Evolutionary conservation across 1,284 basidiomycete species (phyloP).

Genomic region (Trametes polyzona): DNA sequence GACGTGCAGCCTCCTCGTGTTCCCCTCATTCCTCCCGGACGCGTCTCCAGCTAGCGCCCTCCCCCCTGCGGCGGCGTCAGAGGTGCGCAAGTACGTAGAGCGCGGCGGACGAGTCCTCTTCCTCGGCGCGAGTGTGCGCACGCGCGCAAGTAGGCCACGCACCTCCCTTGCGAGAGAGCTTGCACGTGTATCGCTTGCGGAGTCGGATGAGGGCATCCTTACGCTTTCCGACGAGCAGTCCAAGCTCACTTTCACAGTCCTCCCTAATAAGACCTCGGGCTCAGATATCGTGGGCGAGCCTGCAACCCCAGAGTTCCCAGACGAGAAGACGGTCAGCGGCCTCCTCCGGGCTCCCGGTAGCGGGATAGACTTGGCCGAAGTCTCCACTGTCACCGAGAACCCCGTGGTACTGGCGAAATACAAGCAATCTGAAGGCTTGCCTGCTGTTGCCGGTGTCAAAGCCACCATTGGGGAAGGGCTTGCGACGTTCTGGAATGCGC

Average conservation of each 20-base stretch:
- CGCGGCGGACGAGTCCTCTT: conserved; percentile 59
- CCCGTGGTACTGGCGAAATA: conserved; percentile 41
- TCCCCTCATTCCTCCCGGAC: conserved; percentile 68
- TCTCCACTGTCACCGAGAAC: conserved; percentile 30
- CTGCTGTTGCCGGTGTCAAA: conserved; percentile 53
- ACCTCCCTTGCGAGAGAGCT: conserved; percentile 12
- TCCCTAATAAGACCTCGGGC: not conserved
- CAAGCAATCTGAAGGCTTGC: conserved; percentile 23
- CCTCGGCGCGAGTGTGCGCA: conserved; percentile 35
- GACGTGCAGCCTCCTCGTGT: conserved; percentile 76
- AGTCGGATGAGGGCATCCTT: not conserved
- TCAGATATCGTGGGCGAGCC: conserved; percentile 32
- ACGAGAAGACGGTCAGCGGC: conserved; percentile 13
- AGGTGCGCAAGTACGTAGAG: conserved; percentile 67
- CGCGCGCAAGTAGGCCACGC: not conserved
- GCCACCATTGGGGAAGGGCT: conserved; percentile 58
- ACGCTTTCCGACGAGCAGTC: conserved; percentile 13
- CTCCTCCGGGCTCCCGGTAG: conserved; percentile 31
- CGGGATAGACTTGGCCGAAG: conserved; percentile 32
- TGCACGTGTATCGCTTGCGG: conserved; percentile 5
- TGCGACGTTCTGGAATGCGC: conserved; percentile 64
- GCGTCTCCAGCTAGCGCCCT: conserved; percentile 50
- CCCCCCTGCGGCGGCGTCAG: conserved; percentile 56
- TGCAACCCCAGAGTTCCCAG: not conserved
- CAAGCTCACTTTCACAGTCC: conserved; percentile 20